A percentile compares a stretch with the other conserved stretches of the same genome.
These are phyloP conservation scores for Eruca vesicaria DNA, from an alignment of 441 rosid species.

Conservation along the genomic window DNA sequence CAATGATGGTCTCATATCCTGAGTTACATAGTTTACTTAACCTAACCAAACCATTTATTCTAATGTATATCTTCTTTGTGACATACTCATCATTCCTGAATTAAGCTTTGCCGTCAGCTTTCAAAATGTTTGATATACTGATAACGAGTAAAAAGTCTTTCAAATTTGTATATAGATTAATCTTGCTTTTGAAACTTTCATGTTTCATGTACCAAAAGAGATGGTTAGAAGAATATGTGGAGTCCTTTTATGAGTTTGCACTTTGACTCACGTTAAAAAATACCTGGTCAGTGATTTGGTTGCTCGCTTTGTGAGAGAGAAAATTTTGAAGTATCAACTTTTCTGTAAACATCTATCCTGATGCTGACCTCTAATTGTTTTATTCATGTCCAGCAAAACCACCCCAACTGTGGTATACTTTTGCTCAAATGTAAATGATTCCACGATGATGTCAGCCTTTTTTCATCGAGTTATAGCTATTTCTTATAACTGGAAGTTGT, in stretches of 20 bases:
- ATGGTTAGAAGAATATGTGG: constrained; percentile 19
- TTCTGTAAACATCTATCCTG: background rate
- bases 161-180: background rate
- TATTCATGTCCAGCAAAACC: constrained; percentile 49
- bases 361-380: constrained; percentile 4
- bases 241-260: constrained; percentile 34
- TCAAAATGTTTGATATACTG: constrained; percentile 86
- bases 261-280: constrained; percentile 20
- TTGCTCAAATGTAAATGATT: constrained; percentile 73
- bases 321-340: background rate
- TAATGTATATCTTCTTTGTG: constrained; percentile 74
- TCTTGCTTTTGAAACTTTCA: constrained; percentile 16
- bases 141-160: constrained; percentile 64
- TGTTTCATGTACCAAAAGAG: background rate
- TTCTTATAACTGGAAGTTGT: background rate
- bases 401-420: constrained; percentile 28
- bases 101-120: constrained; percentile 71
- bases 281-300: constrained; percentile 17
- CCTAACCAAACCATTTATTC: background rate
- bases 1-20: constrained; percentile 78
- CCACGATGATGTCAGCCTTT: constrained; percentile 64
- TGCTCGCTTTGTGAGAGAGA: constrained; percentile 67
- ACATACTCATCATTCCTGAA: constrained; percentile 85
- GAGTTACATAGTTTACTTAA: constrained; percentile 60
- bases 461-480: background rate